A percentile compares a stretch with the other conserved stretches of the same genome.
Evolutionary conservation across 1,284 basidiomycete genomes (phyloP).

Genomic region (Meripilus lineatus): DNA sequence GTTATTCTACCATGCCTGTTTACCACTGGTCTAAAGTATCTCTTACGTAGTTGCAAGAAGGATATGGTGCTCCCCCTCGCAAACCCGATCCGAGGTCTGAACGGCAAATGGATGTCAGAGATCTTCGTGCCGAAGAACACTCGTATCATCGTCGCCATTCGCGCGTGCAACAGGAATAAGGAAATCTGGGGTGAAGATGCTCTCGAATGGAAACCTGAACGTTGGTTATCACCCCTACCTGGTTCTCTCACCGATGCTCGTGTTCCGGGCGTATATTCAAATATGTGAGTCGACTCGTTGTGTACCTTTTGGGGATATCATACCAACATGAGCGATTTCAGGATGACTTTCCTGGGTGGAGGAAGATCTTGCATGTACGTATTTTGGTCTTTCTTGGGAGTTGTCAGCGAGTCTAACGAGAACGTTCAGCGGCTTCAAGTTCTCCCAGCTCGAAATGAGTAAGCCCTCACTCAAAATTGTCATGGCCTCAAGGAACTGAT

Average conservation of each 20-base stretch:
- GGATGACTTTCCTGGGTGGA: constrained; percentile 27
- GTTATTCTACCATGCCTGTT: neutral
- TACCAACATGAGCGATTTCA: constrained; percentile 6
- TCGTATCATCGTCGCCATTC: constrained; percentile 38
- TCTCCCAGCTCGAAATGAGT: constrained; percentile 28
- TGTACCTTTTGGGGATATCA: neutral
- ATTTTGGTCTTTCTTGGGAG: neutral
- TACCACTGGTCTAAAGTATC: neutral
- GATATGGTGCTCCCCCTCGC: constrained; percentile 16
- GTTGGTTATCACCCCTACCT: constrained; percentile 16
- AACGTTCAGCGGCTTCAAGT: constrained; percentile 23
- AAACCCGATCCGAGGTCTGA: constrained; percentile 9
- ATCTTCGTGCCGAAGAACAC: constrained; percentile 40
- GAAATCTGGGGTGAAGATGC: constrained; percentile 52
- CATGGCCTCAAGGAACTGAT: neutral
- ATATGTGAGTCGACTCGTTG: constrained; percentile 10
- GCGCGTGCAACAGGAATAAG: constrained; percentile 37
- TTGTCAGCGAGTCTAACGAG: neutral
- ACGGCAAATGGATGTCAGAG: constrained; percentile 24
- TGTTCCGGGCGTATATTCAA: constrained; percentile 14
- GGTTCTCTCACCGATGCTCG: constrained; percentile 9
- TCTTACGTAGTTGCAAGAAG: constrained; percentile 14
- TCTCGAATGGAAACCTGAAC: constrained; percentile 37
- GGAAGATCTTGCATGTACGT: constrained; percentile 24
- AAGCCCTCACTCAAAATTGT: constrained; percentile 7